Evolutionary conservation across 2,329 filamentous ascomycete genomes (phyloP).

Genomic region (Colletotrichum sp.): DNA sequence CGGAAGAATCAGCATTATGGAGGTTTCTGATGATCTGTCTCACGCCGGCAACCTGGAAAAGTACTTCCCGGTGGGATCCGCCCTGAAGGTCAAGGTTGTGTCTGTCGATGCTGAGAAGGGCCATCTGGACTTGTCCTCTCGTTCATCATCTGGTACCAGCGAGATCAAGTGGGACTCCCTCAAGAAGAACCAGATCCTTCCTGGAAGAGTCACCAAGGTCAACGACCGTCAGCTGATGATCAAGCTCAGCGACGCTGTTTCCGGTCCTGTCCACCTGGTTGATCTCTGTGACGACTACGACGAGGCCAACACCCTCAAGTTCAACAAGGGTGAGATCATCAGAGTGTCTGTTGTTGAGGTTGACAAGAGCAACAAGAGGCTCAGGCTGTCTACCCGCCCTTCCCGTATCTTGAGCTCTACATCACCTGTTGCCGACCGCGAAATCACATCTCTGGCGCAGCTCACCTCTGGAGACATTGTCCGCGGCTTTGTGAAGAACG

Average conservation of each 20-base stretch:
- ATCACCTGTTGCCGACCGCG: slow-evolving; percentile 78
- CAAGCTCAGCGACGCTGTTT: slow-evolving; percentile 80
- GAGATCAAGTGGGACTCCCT: slow-evolving; percentile 72
- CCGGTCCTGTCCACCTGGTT: slow-evolving; percentile 79
- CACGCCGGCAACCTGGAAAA: slow-evolving; percentile 75
- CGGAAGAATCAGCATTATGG: slow-evolving; percentile 81
- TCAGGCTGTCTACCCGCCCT: slow-evolving; percentile 81
- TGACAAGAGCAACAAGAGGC: slow-evolving; percentile 82
- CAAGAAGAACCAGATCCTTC: slow-evolving; percentile 79
- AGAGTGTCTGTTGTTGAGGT: slow-evolving; percentile 85
- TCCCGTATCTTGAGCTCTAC: slow-evolving; percentile 90
- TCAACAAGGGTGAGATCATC: slow-evolving; percentile 84
- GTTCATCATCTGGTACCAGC: slow-evolving; percentile 62
- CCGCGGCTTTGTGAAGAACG: slow-evolving; percentile 90
- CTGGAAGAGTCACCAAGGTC: slow-evolving; percentile 83
- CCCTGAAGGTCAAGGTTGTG: slow-evolving; percentile 80
- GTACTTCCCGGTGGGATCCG: slow-evolving; percentile 91
- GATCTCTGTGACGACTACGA: slow-evolving; percentile 89
- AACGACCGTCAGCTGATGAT: slow-evolving; percentile 84
- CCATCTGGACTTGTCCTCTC: slow-evolving; percentile 83
- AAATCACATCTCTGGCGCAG: slow-evolving; percentile 74
- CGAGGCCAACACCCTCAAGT: slow-evolving; percentile 75
- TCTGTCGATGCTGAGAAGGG: slow-evolving; percentile 74
- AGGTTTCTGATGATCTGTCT: slow-evolving; percentile 86
- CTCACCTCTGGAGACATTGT: slow-evolving; percentile 79